Conservation (phyloP, 1,284 basidiomycete genomes). For the Ganoderma lucidum region DNA sequence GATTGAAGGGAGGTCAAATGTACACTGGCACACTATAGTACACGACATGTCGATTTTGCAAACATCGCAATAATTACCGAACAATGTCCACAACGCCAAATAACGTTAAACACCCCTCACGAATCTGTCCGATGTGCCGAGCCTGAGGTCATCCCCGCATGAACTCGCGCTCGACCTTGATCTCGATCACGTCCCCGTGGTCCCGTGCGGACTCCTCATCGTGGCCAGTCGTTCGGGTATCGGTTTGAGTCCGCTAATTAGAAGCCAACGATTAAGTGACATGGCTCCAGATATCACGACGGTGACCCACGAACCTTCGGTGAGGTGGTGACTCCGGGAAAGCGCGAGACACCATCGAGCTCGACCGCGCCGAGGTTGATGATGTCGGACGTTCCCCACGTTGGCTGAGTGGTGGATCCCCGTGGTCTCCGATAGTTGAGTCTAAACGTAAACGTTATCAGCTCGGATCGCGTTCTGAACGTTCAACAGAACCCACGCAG, state of each 20-base stretch:
- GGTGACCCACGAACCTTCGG: not conserved
- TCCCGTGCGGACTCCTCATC: not conserved
- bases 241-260: not conserved
- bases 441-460: not conserved
- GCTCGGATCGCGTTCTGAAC: not conserved
- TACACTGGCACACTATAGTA: not conserved
- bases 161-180: conserved; percentile 1
- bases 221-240: not conserved
- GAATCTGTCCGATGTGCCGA: not conserved
- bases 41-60: not conserved
- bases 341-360: not conserved
- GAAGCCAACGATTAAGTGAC: not conserved
- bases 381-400: not conserved
- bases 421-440: not conserved
- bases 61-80: not conserved
- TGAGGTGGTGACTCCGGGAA: not conserved
- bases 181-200: not conserved
- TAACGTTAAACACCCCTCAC: not conserved
- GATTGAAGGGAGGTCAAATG: not conserved
- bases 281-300: not conserved
- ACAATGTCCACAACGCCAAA: conserved; percentile 1
- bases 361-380: conserved; percentile 3
- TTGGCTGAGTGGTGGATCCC: not conserved
- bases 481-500: not conserved
- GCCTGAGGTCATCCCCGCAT: not conserved